phyloP scores from a whole-genome alignment of 2,329 filamentous ascomycete species.

The Apiospora hydei region DNA sequence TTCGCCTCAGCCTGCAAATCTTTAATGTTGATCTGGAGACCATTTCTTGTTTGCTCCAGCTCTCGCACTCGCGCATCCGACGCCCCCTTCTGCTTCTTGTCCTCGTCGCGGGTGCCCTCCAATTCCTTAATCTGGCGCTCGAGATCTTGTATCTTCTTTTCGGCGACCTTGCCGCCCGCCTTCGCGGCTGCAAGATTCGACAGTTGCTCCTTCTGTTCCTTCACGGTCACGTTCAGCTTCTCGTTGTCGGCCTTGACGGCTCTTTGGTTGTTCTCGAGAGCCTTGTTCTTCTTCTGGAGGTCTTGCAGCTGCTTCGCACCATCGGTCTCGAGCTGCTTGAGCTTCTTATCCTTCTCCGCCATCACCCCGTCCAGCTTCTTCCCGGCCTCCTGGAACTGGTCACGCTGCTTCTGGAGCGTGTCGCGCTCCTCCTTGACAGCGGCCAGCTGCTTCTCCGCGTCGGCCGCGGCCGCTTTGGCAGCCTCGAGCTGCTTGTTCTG shows the following conservation, averaged over 20 bases:
- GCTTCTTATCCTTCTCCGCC: neutral
- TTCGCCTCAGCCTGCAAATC: neutral
- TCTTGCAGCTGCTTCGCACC: neutral
- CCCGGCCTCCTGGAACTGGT: neutral
- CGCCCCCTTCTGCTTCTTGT: no score
- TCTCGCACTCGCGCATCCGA: no score
- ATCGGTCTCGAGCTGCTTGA: neutral
- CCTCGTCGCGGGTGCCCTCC: neutral
- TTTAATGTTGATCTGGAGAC: no score
- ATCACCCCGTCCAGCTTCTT: neutral
- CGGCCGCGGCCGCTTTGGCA: neutral
- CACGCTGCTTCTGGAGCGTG: neutral
- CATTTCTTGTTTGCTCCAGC: no score
- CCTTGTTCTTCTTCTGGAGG: neutral
- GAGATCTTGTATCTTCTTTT: neutral
- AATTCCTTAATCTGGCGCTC: neutral
- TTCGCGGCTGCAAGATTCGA: neutral
- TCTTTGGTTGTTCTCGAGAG: neutral
- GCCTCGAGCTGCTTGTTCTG: neutral
- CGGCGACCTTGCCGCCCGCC: no score
- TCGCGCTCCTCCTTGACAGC: neutral
- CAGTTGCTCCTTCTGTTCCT: neutral
- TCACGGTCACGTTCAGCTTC: neutral
- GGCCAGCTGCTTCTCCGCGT: neutral
- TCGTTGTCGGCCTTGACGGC: neutral